Percentiles rank a stretch among this genome's conserved stretches.
Evolutionary conservation across 2,329 filamentous ascomycete species (phyloP).

Genomic region (Scytalidium lignicola): DNA sequence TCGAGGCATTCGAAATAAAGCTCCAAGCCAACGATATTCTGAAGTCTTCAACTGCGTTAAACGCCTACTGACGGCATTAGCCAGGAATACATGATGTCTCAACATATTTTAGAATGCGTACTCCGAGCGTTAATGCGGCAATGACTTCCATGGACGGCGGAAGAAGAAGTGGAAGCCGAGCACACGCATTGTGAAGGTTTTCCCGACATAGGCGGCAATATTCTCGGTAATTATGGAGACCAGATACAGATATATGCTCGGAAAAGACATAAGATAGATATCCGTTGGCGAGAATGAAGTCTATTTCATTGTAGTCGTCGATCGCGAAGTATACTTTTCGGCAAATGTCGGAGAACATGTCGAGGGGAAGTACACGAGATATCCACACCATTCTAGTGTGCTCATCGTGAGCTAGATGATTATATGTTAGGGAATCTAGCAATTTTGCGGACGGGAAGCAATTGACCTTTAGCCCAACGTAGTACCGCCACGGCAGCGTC

Average conservation of each 20-base stretch:
- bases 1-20: slow-evolving; percentile 31
- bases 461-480: slow-evolving; percentile 29
- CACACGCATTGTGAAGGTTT: slow-evolving; percentile 24
- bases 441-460: slow-evolving; percentile 2
- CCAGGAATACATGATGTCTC: not conserved
- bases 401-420: slow-evolving; percentile 18
- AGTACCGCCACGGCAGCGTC: slow-evolving; percentile 24
- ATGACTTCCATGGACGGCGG: slow-evolving; percentile 28
- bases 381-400: slow-evolving; percentile 27
- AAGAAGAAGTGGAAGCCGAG: slow-evolving; percentile 27
- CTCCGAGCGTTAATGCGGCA: slow-evolving; percentile 30
- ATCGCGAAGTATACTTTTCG: slow-evolving; percentile 32
- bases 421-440: not conserved
- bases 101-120: slow-evolving; percentile 10
- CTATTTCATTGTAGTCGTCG: slow-evolving; percentile 26
- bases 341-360: slow-evolving; percentile 27
- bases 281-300: slow-evolving; percentile 32
- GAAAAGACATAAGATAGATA: slow-evolving; percentile 32
- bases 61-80: slow-evolving; percentile 18
- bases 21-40: slow-evolving; percentile 29
- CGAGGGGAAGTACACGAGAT: slow-evolving; percentile 28
- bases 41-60: slow-evolving; percentile 29
- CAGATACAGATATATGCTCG: slow-evolving; percentile 25
- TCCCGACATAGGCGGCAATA: slow-evolving; percentile 21
- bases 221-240: slow-evolving; percentile 16